phyloP scores from a whole-genome alignment of 352 stramenopile species.

The Peronospora belbahrii region DNA sequence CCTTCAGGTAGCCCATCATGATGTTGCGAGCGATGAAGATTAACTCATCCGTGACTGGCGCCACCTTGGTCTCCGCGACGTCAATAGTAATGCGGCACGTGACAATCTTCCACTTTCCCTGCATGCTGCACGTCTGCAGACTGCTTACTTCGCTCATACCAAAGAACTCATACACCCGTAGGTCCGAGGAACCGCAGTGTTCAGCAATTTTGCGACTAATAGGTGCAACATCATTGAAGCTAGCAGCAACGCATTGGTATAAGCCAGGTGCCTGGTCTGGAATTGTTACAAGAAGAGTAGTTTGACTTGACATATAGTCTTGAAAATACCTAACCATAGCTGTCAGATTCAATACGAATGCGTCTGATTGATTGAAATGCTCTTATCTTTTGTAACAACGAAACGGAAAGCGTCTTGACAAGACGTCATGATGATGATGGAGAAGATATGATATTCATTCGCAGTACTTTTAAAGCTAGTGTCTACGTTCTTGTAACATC shows the following conservation, averaged over 20 bases:
- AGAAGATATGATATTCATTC: conserved; percentile 35
- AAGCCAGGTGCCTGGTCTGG: conserved; percentile 80
- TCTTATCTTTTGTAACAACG: conserved; percentile 52
- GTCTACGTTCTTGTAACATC: conserved; percentile 70
- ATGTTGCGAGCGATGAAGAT: conserved; percentile 79
- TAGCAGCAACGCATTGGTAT: conserved; percentile 77
- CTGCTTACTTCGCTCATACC: conserved; percentile 89
- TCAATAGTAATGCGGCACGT: conserved; percentile 76
- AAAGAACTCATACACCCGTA: conserved; percentile 91
- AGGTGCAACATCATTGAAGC: conserved; percentile 81
- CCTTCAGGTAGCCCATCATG: conserved; percentile 87
- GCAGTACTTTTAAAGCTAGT: conserved; percentile 57
- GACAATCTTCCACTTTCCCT: conserved; percentile 84
- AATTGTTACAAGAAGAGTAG: conserved; percentile 48
- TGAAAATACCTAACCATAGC: conserved; percentile 48
- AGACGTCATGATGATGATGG: conserved; percentile 31
- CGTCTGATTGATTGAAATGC: conserved; percentile 57
- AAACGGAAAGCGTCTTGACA: conserved; percentile 43
- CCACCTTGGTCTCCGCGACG: conserved; percentile 49
- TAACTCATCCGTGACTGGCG: conserved; percentile 58
- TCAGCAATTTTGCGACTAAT: conserved; percentile 90
- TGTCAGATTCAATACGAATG: conserved; percentile 48
- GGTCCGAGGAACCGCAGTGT: conserved; percentile 92
- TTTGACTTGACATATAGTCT: conserved; percentile 72
- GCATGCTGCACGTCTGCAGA: conserved; percentile 71